Evolutionary conservation across 23 red algal species (phyloP), one percentile per base, ranked within the genome.

Genomic region (Agarophyton chilense): DNA sequence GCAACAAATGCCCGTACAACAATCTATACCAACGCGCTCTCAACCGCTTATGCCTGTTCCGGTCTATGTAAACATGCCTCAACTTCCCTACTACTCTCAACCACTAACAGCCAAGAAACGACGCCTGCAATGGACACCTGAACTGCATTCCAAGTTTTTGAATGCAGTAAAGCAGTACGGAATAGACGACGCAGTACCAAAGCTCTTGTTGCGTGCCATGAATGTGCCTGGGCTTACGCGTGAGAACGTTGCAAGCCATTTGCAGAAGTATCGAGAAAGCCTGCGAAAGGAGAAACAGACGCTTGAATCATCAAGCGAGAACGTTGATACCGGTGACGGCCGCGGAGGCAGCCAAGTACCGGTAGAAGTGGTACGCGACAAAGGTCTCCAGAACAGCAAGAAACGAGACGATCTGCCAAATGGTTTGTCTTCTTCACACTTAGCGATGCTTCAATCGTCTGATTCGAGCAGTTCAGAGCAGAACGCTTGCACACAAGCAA

Each of bases 211-310:
- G 2, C 55, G 51, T 47, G 40, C 92, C 43, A 98, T 98, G 92
- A 95, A 98, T 62, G 96, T 95, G 22, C 83, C 91, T 49, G 92
- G 92, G 6, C 77, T 98, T 29, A 98, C 96, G 2, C 58, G 87
- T 11, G 96, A 95, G 79, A 87, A 98, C 62, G 92, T 98, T n/a
- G 92, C 91, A 50, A 87, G 77, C 14, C 96, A 98, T 67, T 80
- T 98, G 60, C 96, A 98, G 75, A 98, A 98, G 61, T 98, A 93
- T 73, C 91, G 96, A 13, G 65, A 96, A 43, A 86, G 51, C 32
- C 40, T 96, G 31, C 71, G 86, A 79, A 89, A 90, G 58, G 41
- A 79, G 44, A 66, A 62, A 33, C 64, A 70, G 22, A 25, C 19
- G 12, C 22, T 28, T 58, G 10, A 58, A 8, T 58, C 55, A 28